Base-by-base conservation (phyloP, 2,329 filamentous ascomycete genomes). In the Xylariaceae sp. region DNA sequence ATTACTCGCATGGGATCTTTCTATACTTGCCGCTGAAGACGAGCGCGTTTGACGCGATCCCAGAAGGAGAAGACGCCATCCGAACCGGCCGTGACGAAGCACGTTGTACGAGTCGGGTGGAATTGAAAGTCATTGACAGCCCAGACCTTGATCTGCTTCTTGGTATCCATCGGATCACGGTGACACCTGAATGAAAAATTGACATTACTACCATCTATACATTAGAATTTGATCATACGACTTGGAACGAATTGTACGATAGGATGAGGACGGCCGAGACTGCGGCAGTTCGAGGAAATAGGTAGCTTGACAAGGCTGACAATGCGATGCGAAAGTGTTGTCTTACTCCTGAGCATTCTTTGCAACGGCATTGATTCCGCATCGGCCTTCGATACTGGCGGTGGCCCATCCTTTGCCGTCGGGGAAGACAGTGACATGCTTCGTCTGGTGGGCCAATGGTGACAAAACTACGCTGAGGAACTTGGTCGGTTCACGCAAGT, bases 11-110 rank as follows among this genome's bases (percentile, higher is more conserved):
- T n/a, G n/a, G n/a, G n/a, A n/a, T n/a, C n/a, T n/a, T n/a, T n/a
- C n/a, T n/a, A n/a, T n/a, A n/a, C n/a, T n/a, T n/a, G n/a, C n/a
- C n/a, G 22, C 22, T 28, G 22, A 28, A 81, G 63, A 39, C 75
- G 70, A 53, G 73, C 67, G 58, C 76, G 79, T 31, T 72, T 69
- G 45, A 73, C 69, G 51, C 78, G 75, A 56, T 89, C 84, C 80
- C 80, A 83, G 69, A 81, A 79, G 63, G 73, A 68, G 63, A 65
- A 68, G 5, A 56, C 58, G 41, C 69, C 68, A 56, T 72, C 69
- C n/a, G 63, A 62, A 9, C 69, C 69, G n/a, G 59, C 68, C 2
- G 70, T 71, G 47, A 50, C 55, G 48, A 71, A 60, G 9, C 60
- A 55, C 18, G 55, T 45, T 7, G 50, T 49, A 46, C 59, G 42